Conservation (phyloP, 2,329 filamentous ascomycete species). For the Ceratocystis destructans region DNA sequence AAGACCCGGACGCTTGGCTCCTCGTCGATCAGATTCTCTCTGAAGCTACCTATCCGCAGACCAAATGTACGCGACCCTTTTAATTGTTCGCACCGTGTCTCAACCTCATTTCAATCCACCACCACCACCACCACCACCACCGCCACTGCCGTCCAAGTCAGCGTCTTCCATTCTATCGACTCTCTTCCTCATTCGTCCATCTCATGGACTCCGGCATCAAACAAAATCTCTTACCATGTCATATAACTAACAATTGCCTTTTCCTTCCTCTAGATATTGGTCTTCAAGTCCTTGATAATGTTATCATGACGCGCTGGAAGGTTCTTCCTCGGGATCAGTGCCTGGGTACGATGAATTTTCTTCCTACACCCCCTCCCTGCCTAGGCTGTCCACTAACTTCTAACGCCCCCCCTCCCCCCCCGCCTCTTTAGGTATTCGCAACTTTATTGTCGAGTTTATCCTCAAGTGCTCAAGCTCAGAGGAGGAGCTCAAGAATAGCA, state of each 20-base stretch:
- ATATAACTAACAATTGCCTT: constrained; percentile 6
- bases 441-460: constrained; percentile 98
- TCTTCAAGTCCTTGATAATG: constrained; percentile 91
- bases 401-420: background rate
- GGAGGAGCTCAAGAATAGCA: constrained; percentile 70
- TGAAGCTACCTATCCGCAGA: constrained; percentile 84
- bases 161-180: background rate
- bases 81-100: background rate
- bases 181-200: background rate
- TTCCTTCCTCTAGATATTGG: constrained; percentile 55
- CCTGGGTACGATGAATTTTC: constrained; percentile 43
- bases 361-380: constrained; percentile 10
- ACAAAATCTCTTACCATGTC: background rate
- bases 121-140: background rate
- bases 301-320: constrained; percentile 99
- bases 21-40: constrained; percentile 94
- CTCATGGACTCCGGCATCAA: background rate
- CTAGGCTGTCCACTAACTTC: background rate
- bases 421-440: constrained; percentile 63
- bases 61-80: constrained; percentile 59
- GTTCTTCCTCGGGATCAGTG: constrained; percentile 92
- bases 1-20: constrained; percentile 95
- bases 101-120: background rate
- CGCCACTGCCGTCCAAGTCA: background rate
- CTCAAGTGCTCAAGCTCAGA: constrained; percentile 85